A percentile compares a stretch with the other conserved stretches of the same genome.
Evolutionary conservation across 805 yeast species (phyloP).

Genomic region (Ogataea chonburiensis): DNA sequence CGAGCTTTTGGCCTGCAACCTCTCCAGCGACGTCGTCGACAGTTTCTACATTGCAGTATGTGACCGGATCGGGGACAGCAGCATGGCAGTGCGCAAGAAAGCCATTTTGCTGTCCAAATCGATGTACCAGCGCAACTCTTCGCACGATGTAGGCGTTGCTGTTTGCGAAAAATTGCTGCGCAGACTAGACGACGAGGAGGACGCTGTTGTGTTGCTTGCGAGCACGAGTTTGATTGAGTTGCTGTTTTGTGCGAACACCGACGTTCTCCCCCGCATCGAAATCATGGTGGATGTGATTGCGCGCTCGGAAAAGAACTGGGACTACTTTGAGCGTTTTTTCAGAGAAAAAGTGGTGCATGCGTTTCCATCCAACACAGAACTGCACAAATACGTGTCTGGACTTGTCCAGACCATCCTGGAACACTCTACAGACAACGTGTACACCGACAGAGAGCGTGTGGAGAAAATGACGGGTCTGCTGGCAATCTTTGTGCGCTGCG

Average conservation of each 20-base stretch:
- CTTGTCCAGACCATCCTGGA: slow-evolving; percentile 40
- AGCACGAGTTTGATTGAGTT: slow-evolving; percentile 36
- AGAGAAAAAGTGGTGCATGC: slow-evolving; percentile 41
- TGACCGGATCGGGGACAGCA: slow-evolving; percentile 53
- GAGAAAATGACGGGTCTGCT: slow-evolving; percentile 48
- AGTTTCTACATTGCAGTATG: slow-evolving; percentile 51
- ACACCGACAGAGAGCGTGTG: slow-evolving; percentile 29
- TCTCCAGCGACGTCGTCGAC: slow-evolving; percentile 44
- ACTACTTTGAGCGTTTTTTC: slow-evolving; percentile 48
- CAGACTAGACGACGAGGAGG: slow-evolving; percentile 72
- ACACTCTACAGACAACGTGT: slow-evolving; percentile 35
- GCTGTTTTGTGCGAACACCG: slow-evolving; percentile 32
- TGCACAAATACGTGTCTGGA: slow-evolving; percentile 22
- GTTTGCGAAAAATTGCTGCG: slow-evolving; percentile 53
- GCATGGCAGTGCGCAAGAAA: slow-evolving; percentile 62
- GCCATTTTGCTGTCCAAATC: slow-evolving; percentile 51
- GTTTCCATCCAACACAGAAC: slow-evolving; percentile 21
- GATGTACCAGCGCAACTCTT: slow-evolving; percentile 42
- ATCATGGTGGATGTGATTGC: slow-evolving; percentile 41
- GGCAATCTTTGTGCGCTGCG: slow-evolving; percentile 54
- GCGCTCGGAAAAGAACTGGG: slow-evolving; percentile 40
- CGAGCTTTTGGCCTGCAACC: slow-evolving; percentile 56
- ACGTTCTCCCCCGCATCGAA: slow-evolving; percentile 20
- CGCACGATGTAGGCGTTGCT: slow-evolving; percentile 35
- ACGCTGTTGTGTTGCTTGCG: slow-evolving; percentile 44